Evolutionary conservation across 148 eudicot genomes (phyloP).

Genomic region (Rhododendron ovatum): DNA sequence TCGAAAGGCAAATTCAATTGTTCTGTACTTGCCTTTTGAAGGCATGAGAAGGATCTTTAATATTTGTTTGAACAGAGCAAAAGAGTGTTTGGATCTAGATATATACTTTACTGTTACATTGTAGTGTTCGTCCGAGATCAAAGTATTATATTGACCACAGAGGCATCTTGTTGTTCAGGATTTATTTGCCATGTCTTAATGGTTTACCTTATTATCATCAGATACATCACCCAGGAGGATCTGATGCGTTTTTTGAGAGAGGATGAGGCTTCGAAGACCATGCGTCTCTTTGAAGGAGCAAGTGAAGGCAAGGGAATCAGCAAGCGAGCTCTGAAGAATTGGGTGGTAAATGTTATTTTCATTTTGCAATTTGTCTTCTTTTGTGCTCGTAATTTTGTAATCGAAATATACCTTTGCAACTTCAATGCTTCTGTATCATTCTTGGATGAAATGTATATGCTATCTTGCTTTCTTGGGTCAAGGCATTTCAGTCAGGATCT

Average conservation of each 20-base stretch:
- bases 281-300: slow-evolving; percentile 60
- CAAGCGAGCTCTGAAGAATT: slow-evolving; percentile 70
- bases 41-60: neutral
- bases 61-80: neutral
- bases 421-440: neutral
- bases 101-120: neutral
- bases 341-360: slow-evolving; percentile 57
- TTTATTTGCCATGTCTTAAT: neutral
- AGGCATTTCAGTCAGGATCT: neutral
- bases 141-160: neutral
- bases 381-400: neutral
- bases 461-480: neutral
- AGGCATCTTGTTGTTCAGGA: neutral
- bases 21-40: neutral
- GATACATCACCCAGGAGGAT: slow-evolving; percentile 56
- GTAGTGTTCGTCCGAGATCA: neutral
- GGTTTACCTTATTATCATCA: slow-evolving; percentile 13
- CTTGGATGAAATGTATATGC: neutral
- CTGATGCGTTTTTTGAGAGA: slow-evolving; percentile 75
- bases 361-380: neutral
- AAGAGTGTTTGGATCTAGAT: neutral
- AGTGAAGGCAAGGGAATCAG: slow-evolving; percentile 68
- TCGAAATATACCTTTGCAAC: neutral
- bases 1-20: neutral
- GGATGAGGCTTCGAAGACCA: slow-evolving; percentile 64